Evolutionary conservation across 208 protist species (phyloP).

Genomic region (Leishmania turanica): DNA sequence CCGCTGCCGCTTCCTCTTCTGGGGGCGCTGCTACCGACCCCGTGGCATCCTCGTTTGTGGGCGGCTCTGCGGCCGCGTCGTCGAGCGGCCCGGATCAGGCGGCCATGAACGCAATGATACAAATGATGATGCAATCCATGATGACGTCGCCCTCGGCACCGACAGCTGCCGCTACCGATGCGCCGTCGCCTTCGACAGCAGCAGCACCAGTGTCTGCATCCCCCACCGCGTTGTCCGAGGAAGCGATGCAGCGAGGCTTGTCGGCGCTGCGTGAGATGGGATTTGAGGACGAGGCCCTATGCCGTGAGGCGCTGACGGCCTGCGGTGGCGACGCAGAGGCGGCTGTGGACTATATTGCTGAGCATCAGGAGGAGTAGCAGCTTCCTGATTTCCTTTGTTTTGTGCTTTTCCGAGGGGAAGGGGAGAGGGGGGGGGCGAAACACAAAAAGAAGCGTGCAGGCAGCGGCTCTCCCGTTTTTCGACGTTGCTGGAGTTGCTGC

Average conservation of each 20-base stretch:
- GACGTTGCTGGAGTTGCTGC: neutral
- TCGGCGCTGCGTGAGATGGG: conserved; percentile 64
- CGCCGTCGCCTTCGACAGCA: neutral
- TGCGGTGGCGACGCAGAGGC: conserved; percentile 69
- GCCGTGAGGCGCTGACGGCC: conserved; percentile 49
- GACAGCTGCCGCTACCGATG: neutral
- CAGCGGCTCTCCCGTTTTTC: neutral
- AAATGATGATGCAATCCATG: conserved; percentile 5
- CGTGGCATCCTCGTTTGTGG: neutral
- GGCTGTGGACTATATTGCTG: conserved; percentile 73
- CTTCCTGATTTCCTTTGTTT: neutral
- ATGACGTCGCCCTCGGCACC: neutral
- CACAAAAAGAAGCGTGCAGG: neutral
- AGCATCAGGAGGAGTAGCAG: conserved; percentile 20
- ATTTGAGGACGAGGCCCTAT: conserved; percentile 75
- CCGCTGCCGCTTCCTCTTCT: neutral
- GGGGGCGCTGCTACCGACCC: neutral
- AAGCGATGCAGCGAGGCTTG: conserved; percentile 14
- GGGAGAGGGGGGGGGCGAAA: neutral
- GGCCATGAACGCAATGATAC: neutral
- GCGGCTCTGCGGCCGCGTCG: too few species aligned
- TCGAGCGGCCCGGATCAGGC: neutral
- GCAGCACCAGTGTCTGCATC: neutral
- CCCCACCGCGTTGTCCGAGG: conserved; percentile 8
- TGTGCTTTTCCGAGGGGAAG: neutral